Percentiles rank a stretch among this genome's conserved stretches.
Conservation (phyloP, 768 basidiomycete species). For the Infundibulicybe gibba region DNA sequence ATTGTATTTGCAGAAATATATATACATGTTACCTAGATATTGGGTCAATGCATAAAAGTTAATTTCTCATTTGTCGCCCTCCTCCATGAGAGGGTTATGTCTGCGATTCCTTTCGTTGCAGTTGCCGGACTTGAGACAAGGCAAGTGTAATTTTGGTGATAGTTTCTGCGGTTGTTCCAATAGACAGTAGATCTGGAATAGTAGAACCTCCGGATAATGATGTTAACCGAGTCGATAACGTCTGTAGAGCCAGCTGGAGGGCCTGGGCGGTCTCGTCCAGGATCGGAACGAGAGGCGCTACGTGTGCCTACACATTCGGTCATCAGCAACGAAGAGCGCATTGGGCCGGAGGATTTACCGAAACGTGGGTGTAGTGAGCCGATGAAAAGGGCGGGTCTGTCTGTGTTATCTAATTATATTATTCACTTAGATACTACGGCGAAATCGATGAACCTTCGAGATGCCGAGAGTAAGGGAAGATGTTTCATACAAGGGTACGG, state of each 20-base stretch:
- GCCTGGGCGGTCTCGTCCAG: conserved; percentile 38
- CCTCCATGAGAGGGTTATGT: no score
- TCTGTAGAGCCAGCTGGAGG: conserved; percentile 49
- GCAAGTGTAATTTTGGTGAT: conserved; percentile 65
- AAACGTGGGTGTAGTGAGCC: conserved; percentile 8
- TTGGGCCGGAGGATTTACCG: conserved; percentile 1
- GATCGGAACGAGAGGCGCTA: conserved; percentile 8
- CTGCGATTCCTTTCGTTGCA: conserved; percentile 35
- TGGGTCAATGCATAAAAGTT: no score
- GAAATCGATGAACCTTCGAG: no score
- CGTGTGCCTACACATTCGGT: conserved; percentile 1
- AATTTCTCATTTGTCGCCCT: no score
- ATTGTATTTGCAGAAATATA: no score
- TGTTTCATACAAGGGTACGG: no score
- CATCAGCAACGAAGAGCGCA: not conserved
- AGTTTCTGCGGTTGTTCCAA: conserved; percentile 63
- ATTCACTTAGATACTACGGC: no score
- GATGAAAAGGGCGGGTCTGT: not conserved
- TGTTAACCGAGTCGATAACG: conserved; percentile 48
- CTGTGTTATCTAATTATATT: no score
- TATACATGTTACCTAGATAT: no score
- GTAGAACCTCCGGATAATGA: conserved; percentile 33
- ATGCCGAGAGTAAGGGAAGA: no score
- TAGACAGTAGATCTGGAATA: conserved; percentile 41
- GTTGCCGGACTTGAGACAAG: conserved; percentile 52